Base-by-base conservation (phyloP, 2,329 filamentous ascomycete genomes). In the Macrophomina pseudophaseolina region DNA sequence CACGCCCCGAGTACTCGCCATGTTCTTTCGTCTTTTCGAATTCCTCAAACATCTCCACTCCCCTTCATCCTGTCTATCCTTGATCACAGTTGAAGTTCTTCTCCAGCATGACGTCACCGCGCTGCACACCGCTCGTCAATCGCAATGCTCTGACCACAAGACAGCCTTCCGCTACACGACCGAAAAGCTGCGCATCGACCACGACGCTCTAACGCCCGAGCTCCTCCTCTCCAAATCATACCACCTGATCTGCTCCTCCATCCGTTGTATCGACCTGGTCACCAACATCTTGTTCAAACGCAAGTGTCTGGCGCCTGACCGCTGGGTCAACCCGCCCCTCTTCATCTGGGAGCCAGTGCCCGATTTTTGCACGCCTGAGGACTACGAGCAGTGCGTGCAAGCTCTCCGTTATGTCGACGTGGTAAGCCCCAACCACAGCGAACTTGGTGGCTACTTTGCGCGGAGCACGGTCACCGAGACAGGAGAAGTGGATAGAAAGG, bases 261-360 rank as follows among this genome's bases (percentile, higher is more conserved):
- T 81, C 1, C 87, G 94, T 51, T 97, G 93, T 77, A 88, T 92
- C 56, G 86, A 91, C 65, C 85, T 97, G 28, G 88, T 95, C 28
- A 79, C 86, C 1, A 86, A 88, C n/a, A 91, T 98, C 67, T 81
- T 88, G 5, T 80, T 83, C 4, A 75, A 82, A 53, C 84, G 88
- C 58, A 72, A 78, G 40, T 73, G 75, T 51, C 69, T 81, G 40
- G 66, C 65, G 42, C 68, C 68, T 46, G 65, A 54, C 48, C 35
- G 38, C 49, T 66, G 56, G 65, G 68, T 73, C 11, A 83, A 82
- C 70, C 73, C 81, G 56, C 91, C 94, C 1, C 79, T 93, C 6
- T 92, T 97, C 76, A 87, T 98, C 63, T 99, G 94, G 94, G 95
- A 99, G 76, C 95, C 95, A 0, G 91, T 97, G 1, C 95, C 95